phyloP scores from a whole-genome alignment of 2,329 filamentous ascomycete genomes.

The Aspergillus pseudoterreus region DNA sequence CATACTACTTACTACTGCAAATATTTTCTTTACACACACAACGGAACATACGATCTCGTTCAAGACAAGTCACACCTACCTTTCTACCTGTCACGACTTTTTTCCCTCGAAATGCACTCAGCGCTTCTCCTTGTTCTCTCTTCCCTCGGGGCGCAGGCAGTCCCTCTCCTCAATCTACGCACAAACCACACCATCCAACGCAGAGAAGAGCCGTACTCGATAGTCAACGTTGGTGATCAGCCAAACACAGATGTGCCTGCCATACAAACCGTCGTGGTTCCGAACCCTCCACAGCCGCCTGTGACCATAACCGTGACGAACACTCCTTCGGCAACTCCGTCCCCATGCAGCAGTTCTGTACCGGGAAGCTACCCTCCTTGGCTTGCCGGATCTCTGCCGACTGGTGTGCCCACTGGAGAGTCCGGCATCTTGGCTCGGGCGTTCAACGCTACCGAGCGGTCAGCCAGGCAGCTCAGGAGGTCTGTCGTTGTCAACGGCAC shows the following conservation, averaged over 20 bases:
- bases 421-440: not conserved
- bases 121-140: slow-evolving; percentile 25
- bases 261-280: slow-evolving; percentile 14
- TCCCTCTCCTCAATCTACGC: slow-evolving; percentile 22
- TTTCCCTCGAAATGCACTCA: slow-evolving; percentile 24
- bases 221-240: slow-evolving; percentile 32
- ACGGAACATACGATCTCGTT: too few species aligned
- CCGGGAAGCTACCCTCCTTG: slow-evolving; percentile 2
- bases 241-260: slow-evolving; percentile 14
- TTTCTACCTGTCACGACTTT: not conserved
- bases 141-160: slow-evolving; percentile 24
- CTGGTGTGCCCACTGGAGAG: not conserved
- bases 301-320: slow-evolving; percentile 23
- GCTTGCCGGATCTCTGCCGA: not conserved
- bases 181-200: slow-evolving; percentile 21
- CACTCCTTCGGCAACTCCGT: slow-evolving; percentile 16
- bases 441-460: slow-evolving; percentile 3
- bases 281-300: slow-evolving; percentile 13
- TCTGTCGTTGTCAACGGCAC: slow-evolving; percentile 7
- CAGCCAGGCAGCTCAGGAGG: slow-evolving; percentile 1
- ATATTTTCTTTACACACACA: not conserved
- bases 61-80: too few species aligned
- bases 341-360: slow-evolving; percentile 19
- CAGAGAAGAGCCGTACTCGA: slow-evolving; percentile 23
- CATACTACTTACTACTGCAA: not conserved